Percentiles rank a stretch among this genome's conserved stretches.
phyloP scores from a whole-genome alignment of 495 filamentous ascomycete genomes.

The Penicillium paxilli region DNA sequence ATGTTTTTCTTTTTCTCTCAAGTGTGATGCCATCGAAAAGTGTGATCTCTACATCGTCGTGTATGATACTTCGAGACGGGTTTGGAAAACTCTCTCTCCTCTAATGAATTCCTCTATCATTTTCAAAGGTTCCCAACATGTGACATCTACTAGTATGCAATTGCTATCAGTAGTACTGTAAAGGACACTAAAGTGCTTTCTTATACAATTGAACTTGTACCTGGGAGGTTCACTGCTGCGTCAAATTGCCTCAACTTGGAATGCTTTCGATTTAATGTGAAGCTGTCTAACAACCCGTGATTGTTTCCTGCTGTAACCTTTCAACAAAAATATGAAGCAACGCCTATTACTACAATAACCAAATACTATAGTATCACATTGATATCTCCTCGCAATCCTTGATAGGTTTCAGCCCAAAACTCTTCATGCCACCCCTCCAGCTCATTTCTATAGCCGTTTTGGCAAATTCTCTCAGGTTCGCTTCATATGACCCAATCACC shows the following conservation, averaged over 20 bases:
- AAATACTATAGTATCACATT: background rate
- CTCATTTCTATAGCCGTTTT: conserved; percentile 21
- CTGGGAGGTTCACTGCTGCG: too few relatives aligned
- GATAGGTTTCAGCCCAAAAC: conserved; percentile 25
- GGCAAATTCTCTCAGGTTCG: conserved; percentile 27
- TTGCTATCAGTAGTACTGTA: too few relatives aligned
- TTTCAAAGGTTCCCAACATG: background rate
- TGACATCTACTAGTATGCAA: background rate
- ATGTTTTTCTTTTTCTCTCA: conserved; percentile 5
- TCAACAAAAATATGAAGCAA: too few relatives aligned
- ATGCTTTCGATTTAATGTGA: too few relatives aligned
- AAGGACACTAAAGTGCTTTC: too few relatives aligned
- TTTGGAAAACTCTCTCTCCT: conserved; percentile 6
- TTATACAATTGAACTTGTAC: too few relatives aligned
- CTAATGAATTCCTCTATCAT: conserved; percentile 1
- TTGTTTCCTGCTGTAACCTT: too few relatives aligned
- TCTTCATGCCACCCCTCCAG: conserved; percentile 25
- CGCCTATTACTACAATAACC: too few relatives aligned
- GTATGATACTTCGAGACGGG: conserved; percentile 6
- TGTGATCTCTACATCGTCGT: background rate
- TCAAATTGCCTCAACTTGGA: too few relatives aligned
- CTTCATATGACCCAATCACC: conserved; percentile 29
- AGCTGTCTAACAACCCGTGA: too few relatives aligned
- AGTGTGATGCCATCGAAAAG: conserved; percentile 8
- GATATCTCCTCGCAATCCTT: conserved; percentile 26